These are phyloP conservation scores for Psilocybe azurescens DNA, from an alignment of 768 basidiomycete genomes.

Conservation along the genomic window DNA sequence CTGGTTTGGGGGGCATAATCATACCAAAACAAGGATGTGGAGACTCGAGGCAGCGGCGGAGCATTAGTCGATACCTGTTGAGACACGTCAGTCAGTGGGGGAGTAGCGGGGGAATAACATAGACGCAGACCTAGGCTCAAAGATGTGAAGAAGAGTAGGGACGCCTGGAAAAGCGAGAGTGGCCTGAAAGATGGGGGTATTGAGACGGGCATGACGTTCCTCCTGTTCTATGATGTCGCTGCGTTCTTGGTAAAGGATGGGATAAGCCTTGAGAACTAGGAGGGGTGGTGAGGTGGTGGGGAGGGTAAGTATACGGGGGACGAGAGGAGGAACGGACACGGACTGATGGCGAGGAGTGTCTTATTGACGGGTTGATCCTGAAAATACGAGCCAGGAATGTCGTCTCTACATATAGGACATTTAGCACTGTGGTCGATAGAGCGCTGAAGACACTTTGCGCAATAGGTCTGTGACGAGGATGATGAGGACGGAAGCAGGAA, in stretches of 20 bases:
- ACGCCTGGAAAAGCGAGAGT: constrained; percentile 91
- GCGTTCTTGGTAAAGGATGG: constrained; percentile 65
- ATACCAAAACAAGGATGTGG: constrained; percentile 87
- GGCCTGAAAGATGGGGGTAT: constrained; percentile 92
- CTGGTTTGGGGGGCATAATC: constrained; percentile 71
- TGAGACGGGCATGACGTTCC: constrained; percentile 77
- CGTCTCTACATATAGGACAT: constrained; percentile 88
- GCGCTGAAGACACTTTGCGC: constrained; percentile 85
- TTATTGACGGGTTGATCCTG: constrained; percentile 82
- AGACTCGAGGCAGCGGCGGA: constrained; percentile 89
- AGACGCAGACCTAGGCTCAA: constrained; percentile 71
- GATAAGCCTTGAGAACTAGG: constrained; percentile 73
- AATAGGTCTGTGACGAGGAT: constrained; percentile 73
- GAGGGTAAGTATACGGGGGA: neutral
- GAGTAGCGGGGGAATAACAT: constrained; percentile 1
- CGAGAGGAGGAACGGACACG: constrained; percentile 26
- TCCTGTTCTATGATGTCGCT: constrained; percentile 70
- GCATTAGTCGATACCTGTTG: constrained; percentile 88
- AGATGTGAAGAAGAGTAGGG: constrained; percentile 90
- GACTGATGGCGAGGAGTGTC: constrained; percentile 72
- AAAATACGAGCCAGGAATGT: constrained; percentile 79
- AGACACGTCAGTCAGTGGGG: neutral
- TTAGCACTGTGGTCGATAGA: constrained; percentile 83
- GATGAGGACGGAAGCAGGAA: constrained; percentile 17
- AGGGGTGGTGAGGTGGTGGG: constrained; percentile 9